Evolutionary conservation across 2,329 filamentous ascomycete genomes (phyloP).

Genomic region (Rutstroemia sp.): DNA sequence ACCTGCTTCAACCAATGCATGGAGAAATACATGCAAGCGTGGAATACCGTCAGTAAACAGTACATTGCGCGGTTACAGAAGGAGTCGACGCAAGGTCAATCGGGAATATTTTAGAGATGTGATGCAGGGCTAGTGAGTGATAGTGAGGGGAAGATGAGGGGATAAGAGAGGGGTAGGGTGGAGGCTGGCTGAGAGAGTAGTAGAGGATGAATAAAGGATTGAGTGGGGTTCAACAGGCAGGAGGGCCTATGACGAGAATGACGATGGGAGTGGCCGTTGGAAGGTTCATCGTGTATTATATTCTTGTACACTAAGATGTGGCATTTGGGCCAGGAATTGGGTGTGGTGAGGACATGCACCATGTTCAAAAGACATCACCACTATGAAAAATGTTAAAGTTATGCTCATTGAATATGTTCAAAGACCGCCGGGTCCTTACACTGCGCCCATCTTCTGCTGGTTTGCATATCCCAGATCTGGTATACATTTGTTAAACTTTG

Average conservation of each 20-base stretch:
- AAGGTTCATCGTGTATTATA: slow-evolving; percentile 5
- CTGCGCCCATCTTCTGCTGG: no score
- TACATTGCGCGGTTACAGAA: slow-evolving; percentile 45
- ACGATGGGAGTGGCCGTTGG: no score
- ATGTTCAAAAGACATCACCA: not conserved
- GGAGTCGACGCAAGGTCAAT: slow-evolving; percentile 13
- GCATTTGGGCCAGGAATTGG: not conserved
- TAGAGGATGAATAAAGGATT: no score
- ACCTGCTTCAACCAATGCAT: slow-evolving; percentile 69
- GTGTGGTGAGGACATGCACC: not conserved
- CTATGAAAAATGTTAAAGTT: not conserved
- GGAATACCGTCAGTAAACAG: slow-evolving; percentile 65
- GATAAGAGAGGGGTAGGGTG: not conserved
- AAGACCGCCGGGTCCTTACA: no score
- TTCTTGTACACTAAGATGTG: slow-evolving; percentile 4
- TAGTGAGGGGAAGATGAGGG: not conserved
- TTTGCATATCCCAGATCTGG: no score
- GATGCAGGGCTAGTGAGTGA: not conserved
- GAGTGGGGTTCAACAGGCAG: no score
- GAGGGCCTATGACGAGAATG: no score
- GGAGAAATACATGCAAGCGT: slow-evolving; percentile 77
- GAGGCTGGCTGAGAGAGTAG: no score
- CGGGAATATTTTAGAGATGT: slow-evolving; percentile 1
- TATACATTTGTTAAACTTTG: no score
- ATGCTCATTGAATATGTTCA: not conserved